Conservation (phyloP, 139 green algal genomes). For the Coccomyxa sp. region DNA sequence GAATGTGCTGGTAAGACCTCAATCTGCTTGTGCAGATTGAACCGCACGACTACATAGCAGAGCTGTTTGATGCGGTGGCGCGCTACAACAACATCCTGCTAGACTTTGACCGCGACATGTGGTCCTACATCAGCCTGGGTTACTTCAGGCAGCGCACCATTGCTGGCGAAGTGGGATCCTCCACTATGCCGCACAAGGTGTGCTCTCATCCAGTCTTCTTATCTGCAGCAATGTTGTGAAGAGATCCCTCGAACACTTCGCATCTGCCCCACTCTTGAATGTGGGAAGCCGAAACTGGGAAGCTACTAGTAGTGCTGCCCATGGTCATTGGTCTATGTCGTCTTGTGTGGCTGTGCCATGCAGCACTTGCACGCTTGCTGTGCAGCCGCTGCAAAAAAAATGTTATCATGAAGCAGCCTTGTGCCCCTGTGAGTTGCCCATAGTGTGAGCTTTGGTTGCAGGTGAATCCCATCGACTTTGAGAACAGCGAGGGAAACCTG, state of each 20-base stretch:
- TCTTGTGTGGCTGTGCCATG: too few species aligned
- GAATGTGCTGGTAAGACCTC: too few species aligned
- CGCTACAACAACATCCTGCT: conserved; percentile 96
- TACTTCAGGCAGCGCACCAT: conserved; percentile 93
- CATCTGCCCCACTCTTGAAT: too few species aligned
- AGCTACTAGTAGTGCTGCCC: too few species aligned
- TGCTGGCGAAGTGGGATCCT: conserved; percentile 86
- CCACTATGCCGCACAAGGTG: conserved; percentile 98
- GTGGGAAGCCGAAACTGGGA: too few species aligned
- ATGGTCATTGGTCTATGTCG: too few species aligned
- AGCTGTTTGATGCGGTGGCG: conserved; percentile 66
- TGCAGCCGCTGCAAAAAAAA: too few species aligned
- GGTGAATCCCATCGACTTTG: conserved; percentile 99
- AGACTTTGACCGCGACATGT: conserved; percentile 97
- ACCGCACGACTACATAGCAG: conserved; percentile 99
- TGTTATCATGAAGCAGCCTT: too few species aligned
- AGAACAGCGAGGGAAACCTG: conserved; percentile 98
- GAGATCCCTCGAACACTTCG: too few species aligned
- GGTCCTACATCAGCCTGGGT: conserved; percentile 97
- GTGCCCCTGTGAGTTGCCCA: too few species aligned
- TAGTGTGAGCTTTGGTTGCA: conserved; percentile 1
- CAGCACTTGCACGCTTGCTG: too few species aligned
- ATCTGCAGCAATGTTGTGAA: too few species aligned
- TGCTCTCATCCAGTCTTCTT: not conserved
- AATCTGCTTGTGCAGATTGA: conserved; percentile 86